These are phyloP conservation scores for Novakomyces olei DNA, from an alignment of 805 yeast species.

Conservation along the genomic window DNA sequence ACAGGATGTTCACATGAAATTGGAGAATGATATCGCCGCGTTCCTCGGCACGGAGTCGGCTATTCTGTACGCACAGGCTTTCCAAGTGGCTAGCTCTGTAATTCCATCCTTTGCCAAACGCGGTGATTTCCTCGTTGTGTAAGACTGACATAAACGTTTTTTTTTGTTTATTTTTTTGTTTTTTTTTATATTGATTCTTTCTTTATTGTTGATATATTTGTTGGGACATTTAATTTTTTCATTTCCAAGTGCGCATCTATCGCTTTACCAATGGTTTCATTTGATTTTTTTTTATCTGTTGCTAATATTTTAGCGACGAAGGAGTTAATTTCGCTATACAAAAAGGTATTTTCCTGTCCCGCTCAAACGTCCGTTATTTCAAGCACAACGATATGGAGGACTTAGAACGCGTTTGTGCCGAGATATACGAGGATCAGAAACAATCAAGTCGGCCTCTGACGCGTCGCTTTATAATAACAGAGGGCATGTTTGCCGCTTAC, in stretches of 20 bases:
- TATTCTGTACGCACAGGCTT: slow-evolving; percentile 83
- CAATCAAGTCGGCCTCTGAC: slow-evolving; percentile 48
- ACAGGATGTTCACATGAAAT: slow-evolving; percentile 52
- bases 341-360: slow-evolving; percentile 67
- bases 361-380: slow-evolving; percentile 50
- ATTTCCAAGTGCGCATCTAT: no score
- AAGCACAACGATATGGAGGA: slow-evolving; percentile 79
- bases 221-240: no score
- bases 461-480: slow-evolving; percentile 77
- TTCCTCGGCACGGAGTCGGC: slow-evolving; percentile 60
- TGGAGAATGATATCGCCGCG: slow-evolving; percentile 51
- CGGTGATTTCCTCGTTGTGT: slow-evolving; percentile 77
- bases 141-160: no score
- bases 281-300: neutral
- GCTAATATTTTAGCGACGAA: slow-evolving; percentile 31
- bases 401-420: slow-evolving; percentile 41
- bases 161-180: no score
- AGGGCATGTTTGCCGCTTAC: slow-evolving; percentile 59
- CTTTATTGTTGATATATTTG: no score
- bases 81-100: slow-evolving; percentile 66
- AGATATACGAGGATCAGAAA: slow-evolving; percentile 12
- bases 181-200: no score
- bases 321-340: slow-evolving; percentile 57
- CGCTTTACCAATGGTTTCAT: no score
- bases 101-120: slow-evolving; percentile 85